A percentile compares a stretch with the other conserved stretches of the same genome.
Evolutionary conservation across 257 asterid genomes (phyloP).

Genomic region (Solanum megistacrolobum): DNA sequence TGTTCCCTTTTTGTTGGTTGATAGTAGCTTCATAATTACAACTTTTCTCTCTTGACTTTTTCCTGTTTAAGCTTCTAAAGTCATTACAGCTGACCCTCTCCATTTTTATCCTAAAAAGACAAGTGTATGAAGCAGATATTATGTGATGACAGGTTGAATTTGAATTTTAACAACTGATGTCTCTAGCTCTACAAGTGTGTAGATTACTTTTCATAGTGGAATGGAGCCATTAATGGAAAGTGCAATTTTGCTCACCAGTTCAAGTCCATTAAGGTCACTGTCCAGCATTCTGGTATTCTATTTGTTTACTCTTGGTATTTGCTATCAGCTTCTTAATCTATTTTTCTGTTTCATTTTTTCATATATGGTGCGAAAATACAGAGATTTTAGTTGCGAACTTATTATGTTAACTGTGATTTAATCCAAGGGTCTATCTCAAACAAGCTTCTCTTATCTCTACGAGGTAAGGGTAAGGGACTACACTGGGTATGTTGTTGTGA

Average conservation of each 20-base stretch:
- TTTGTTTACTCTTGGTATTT: background rate
- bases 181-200: background rate
- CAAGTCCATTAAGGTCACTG: background rate
- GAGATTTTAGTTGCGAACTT: background rate
- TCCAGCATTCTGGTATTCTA: background rate
- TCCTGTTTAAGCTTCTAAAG: background rate
- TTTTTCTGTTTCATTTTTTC: background rate
- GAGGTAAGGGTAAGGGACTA: background rate
- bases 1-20: background rate
- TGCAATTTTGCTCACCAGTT: background rate
- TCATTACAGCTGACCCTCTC: background rate
- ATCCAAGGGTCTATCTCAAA: background rate
- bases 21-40: background rate
- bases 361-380: background rate
- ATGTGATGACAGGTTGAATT: background rate
- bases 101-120: background rate
- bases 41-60: background rate
- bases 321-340: background rate
- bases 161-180: background rate
- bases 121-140: slow-evolving; percentile 4
- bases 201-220: background rate
- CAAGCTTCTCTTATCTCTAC: background rate
- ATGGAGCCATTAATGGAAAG: background rate
- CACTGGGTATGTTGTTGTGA: background rate
- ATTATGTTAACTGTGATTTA: background rate